Evolutionary conservation across 805 yeast species (phyloP).

Genomic region (Wickerhamomyces silvicola): DNA sequence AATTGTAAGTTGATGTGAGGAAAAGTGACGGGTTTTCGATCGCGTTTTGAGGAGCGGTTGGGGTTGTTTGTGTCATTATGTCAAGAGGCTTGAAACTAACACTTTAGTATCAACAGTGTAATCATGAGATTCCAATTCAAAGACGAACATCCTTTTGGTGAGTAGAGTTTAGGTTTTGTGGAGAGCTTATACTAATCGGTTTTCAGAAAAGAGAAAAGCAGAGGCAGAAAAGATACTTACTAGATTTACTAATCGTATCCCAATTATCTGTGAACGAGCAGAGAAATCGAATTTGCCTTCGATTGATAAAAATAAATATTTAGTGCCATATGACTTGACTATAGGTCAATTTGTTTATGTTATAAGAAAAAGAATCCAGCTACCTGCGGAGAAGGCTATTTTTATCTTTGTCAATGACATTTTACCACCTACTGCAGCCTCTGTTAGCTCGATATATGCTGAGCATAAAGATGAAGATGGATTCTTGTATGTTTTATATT

Average conservation of each 20-base stretch:
- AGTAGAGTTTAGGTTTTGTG: no score
- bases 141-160: conserved; percentile 93
- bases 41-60: background rate
- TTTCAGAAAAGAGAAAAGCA: conserved; percentile 79
- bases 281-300: conserved; percentile 95
- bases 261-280: conserved; percentile 94
- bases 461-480: conserved; percentile 99
- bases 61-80: background rate
- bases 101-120: background rate
- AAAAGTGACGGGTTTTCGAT: no score
- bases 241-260: conserved; percentile 87
- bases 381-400: conserved; percentile 96
- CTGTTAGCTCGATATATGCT: conserved; percentile 90
- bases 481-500: conserved; percentile 88
- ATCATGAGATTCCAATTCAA: conserved; percentile 86
- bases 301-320: conserved; percentile 93
- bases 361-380: conserved; percentile 89
- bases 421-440: conserved; percentile 95
- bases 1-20: no score
- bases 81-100: no score
- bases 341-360: conserved; percentile 98
- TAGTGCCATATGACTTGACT: conserved; percentile 92
- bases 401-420: conserved; percentile 96
- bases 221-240: conserved; percentile 88
- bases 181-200: no score